Conservation (phyloP, 495 filamentous ascomycete species). For the Tuber calosporum region DNA sequence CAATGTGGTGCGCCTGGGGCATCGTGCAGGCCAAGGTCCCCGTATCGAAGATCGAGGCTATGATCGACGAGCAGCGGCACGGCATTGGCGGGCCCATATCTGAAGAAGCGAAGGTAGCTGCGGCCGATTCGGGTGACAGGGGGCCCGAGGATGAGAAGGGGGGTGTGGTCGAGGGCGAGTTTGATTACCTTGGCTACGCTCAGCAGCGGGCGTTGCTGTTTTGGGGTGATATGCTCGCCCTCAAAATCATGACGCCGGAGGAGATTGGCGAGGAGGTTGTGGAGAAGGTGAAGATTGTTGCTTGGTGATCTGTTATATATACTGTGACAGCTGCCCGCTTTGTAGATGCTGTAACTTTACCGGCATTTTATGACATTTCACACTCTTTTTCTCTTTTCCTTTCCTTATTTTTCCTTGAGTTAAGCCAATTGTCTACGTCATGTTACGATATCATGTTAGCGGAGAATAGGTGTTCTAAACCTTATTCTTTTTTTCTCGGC, state of each 20-base stretch:
- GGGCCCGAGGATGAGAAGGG: not conserved
- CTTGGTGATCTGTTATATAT: constrained; percentile 12
- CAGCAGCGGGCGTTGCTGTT: constrained; percentile 87
- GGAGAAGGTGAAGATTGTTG: constrained; percentile 20
- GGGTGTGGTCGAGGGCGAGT: constrained; percentile 58
- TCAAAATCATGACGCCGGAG: constrained; percentile 59
- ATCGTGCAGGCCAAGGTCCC: constrained; percentile 81
- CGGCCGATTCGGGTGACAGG: constrained; percentile 10
- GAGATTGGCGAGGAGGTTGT: constrained; percentile 59
- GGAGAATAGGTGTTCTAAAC: not conserved
- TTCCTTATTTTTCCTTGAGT: not conserved
- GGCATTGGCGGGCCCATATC: not conserved
- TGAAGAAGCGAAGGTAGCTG: constrained; percentile 11
- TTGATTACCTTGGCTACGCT: constrained; percentile 87
- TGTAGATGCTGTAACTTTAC: not conserved
- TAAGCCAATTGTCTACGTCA: not conserved
- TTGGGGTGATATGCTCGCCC: constrained; percentile 72
- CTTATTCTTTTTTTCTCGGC: not conserved
- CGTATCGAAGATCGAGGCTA: not conserved
- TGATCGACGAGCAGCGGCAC: constrained; percentile 9
- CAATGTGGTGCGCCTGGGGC: constrained; percentile 93
- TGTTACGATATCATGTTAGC: not conserved
- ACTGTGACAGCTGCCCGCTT: not conserved
- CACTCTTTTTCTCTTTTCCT: not conserved
- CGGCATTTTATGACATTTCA: not conserved